phyloP scores from a whole-genome alignment of 1,284 basidiomycete species.

The Meira miltonrushii region DNA sequence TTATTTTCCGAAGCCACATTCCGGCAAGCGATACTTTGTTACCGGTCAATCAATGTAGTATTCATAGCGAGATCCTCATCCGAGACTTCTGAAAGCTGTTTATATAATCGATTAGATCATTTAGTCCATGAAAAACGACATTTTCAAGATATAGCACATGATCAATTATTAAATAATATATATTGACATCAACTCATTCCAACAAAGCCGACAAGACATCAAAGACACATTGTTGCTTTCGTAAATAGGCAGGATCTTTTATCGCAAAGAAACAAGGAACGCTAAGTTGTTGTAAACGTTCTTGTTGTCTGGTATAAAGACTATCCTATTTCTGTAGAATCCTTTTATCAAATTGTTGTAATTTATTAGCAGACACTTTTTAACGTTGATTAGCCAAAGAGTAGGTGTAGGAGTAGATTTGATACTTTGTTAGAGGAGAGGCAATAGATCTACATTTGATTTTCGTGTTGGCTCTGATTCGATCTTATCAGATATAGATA shows the following conservation, averaged over 20 bases:
- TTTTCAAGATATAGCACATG: too few relatives aligned
- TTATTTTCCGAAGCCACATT: too few relatives aligned
- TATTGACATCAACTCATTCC: not conserved
- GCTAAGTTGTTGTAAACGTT: conserved; percentile 2
- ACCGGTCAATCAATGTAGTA: too few relatives aligned
- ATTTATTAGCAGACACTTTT: not conserved
- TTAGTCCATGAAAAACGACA: too few relatives aligned
- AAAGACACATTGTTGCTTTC: conserved; percentile 9
- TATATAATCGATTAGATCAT: too few relatives aligned
- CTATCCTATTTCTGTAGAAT: not conserved
- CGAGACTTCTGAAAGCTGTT: too few relatives aligned
- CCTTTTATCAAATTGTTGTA: not conserved
- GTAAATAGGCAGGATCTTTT: not conserved
- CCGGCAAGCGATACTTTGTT: too few relatives aligned
- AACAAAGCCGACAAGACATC: not conserved
- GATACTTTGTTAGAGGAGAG: not conserved
- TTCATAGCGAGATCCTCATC: too few relatives aligned
- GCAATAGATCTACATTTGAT: not conserved
- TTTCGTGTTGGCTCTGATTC: not conserved
- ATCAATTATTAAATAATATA: too few relatives aligned
- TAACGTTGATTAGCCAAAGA: not conserved
- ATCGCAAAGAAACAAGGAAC: conserved; percentile 7
- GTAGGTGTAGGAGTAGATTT: not conserved
- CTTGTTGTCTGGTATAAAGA: conserved; percentile 2
- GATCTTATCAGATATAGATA: not conserved